phyloP scores from a whole-genome alignment of 164 flowering plant genomes.

The Brasenia schreberi region DNA sequence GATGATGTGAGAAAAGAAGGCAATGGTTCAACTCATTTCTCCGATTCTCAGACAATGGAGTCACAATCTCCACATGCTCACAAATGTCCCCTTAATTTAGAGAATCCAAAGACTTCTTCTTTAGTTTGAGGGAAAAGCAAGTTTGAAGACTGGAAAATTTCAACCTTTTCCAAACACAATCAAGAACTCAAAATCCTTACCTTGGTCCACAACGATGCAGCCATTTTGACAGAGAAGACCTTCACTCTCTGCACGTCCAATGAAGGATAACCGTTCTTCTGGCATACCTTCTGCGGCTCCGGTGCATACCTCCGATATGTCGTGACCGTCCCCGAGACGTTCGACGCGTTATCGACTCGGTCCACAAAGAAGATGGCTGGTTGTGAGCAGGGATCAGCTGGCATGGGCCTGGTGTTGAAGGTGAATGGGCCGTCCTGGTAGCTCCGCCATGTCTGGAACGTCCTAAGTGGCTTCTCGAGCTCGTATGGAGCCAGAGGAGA shows the following conservation, averaged over 20 bases:
- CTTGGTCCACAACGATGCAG: slow-evolving; percentile 27
- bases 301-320: slow-evolving; percentile 14
- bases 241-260: slow-evolving; percentile 15
- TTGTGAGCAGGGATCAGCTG: slow-evolving; percentile 25
- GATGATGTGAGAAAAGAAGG: no score
- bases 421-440: slow-evolving; percentile 37
- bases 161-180: background rate
- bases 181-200: slow-evolving; percentile 9
- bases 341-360: slow-evolving; percentile 9
- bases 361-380: slow-evolving; percentile 30
- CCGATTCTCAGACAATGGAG: no score
- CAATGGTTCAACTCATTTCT: no score
- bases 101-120: no score
- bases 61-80: no score
- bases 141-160: background rate
- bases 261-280: slow-evolving; percentile 7
- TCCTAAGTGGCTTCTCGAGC: slow-evolving; percentile 41
- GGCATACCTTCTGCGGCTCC: slow-evolving; percentile 9
- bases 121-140: no score
- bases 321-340: slow-evolving; percentile 11
- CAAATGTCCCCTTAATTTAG: no score
- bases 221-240: slow-evolving; percentile 25
- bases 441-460: slow-evolving; percentile 59
- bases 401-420: slow-evolving; percentile 47
- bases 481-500: slow-evolving; percentile 26